A percentile compares a stretch with the other conserved stretches of the same genome.
These are phyloP conservation scores for Skeletonema potamos DNA, from an alignment of 108 stramenopile species.

Conservation along the genomic window DNA sequence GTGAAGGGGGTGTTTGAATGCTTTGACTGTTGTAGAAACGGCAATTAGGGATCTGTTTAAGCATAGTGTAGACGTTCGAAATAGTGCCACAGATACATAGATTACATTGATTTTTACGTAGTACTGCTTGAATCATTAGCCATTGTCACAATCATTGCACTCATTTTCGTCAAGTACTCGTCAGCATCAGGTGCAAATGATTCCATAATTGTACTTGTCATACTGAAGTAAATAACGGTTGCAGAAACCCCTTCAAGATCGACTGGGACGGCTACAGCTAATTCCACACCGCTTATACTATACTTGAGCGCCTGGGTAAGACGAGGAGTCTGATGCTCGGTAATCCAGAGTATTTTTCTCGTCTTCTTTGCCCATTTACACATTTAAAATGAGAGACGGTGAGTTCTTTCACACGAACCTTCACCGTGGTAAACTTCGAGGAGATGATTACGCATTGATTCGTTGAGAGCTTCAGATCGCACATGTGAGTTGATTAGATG, in stretches of 20 bases:
- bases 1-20: conserved; percentile 15
- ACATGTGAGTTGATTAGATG: neutral
- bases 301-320: neutral
- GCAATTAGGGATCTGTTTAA: neutral
- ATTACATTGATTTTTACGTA: too few species aligned
- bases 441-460: neutral
- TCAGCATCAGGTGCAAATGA: neutral
- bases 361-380: conserved; percentile 2
- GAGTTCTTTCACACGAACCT: neutral
- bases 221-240: neutral
- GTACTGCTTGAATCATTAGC: neutral
- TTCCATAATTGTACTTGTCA: neutral
- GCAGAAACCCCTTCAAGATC: neutral
- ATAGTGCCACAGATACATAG: too few species aligned
- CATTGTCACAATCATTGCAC: neutral
- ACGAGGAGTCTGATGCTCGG: neutral
- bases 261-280: neutral
- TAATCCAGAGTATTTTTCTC: neutral
- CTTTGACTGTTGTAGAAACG: conserved; percentile 6
- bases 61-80: neutral
- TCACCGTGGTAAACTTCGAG: neutral
- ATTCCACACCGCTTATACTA: neutral
- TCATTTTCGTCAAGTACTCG: neutral
- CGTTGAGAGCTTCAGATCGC: neutral
- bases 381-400: neutral